Percentiles rank a stretch among this genome's conserved stretches.
Evolutionary conservation across 208 protist genomes (phyloP).

Genomic region (Spongospora subterranea): DNA sequence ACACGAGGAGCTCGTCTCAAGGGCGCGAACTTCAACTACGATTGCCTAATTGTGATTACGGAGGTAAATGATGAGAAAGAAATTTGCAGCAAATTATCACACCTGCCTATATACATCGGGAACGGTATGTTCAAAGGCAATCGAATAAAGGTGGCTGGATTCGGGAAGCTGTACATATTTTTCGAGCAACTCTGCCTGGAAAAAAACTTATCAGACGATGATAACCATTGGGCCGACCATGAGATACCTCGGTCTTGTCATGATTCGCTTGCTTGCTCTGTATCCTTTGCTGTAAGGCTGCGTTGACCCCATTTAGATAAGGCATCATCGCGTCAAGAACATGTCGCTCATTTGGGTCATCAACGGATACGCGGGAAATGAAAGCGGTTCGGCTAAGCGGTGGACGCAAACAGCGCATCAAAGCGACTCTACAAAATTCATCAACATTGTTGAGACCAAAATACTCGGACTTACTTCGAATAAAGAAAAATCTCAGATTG

Average conservation of each 20-base stretch:
- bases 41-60: neutral
- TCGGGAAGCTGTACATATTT: neutral
- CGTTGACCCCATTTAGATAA: neutral
- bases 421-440: neutral
- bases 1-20: neutral
- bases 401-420: neutral
- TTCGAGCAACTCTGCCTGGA: neutral
- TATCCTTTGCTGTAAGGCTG: neutral
- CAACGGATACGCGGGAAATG: neutral
- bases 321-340: conserved; percentile 33
- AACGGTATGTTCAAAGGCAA: conserved; percentile 31
- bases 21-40: neutral
- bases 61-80: neutral
- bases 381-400: neutral
- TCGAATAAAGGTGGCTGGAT: neutral
- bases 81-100: neutral
- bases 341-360: neutral
- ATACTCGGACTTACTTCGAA: neutral
- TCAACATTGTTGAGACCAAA: neutral
- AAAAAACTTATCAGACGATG: neutral
- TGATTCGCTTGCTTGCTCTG: neutral
- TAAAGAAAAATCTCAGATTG: neutral
- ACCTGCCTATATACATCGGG: neutral
- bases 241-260: conserved; percentile 9
- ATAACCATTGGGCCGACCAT: neutral